phyloP scores from a whole-genome alignment of 2,329 filamentous ascomycete genomes.

The Alternaria dauci region DNA sequence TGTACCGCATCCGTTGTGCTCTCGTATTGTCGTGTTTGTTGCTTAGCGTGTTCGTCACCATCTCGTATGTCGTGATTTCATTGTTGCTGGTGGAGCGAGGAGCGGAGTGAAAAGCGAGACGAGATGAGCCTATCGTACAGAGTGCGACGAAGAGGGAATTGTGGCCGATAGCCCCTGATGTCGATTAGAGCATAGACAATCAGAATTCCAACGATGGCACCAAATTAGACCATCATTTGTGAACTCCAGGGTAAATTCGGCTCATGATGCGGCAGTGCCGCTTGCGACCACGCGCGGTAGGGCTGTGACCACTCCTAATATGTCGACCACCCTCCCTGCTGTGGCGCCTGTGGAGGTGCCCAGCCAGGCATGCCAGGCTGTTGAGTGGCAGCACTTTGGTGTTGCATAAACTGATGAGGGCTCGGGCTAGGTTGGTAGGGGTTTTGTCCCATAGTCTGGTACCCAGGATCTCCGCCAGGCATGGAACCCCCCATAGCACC shows the following conservation, averaged over 20 bases:
- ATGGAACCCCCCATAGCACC: constrained; percentile 51
- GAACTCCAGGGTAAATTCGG: neutral
- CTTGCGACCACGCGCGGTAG: neutral
- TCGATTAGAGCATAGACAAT: neutral
- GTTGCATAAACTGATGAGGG: constrained; percentile 57
- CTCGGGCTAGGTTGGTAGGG: constrained; percentile 60
- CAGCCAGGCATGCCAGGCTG: constrained; percentile 63
- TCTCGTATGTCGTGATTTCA: constrained; percentile 36
- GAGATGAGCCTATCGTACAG: constrained; percentile 37
- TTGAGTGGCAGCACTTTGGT: constrained; percentile 53
- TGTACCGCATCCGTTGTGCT: constrained; percentile 21
- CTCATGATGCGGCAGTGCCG: neutral
- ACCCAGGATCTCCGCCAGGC: constrained; percentile 44
- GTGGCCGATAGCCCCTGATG: constrained; percentile 5
- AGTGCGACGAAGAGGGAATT: constrained; percentile 30
- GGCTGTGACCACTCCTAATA: constrained; percentile 32
- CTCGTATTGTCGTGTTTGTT: constrained; percentile 25
- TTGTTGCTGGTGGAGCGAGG: constrained; percentile 22
- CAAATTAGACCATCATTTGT: neutral
- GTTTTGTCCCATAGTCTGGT: constrained; percentile 57
- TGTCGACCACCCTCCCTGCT: constrained; percentile 51
- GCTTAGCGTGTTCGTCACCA: constrained; percentile 21
- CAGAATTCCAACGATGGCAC: neutral
- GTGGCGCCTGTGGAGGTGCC: constrained; percentile 54
- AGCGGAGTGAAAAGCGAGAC: constrained; percentile 15